Conservation (phyloP, 257 asterid species). For the Paraleonurus japonicus region DNA sequence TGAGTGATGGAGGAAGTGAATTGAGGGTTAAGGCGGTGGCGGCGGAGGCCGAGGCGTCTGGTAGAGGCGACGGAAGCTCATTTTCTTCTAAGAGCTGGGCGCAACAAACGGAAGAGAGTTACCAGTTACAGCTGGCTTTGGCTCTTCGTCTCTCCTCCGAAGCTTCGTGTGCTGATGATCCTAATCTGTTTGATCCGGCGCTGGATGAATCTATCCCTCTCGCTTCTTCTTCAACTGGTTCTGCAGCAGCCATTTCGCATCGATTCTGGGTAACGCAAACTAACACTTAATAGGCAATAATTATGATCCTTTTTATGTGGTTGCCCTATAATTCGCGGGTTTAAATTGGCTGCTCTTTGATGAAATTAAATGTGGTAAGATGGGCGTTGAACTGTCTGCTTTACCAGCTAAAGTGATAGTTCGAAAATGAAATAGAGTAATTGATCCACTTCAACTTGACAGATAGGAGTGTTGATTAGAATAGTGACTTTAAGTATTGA, state of each 20-base stretch:
- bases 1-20: conserved; percentile 47
- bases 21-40: conserved; percentile 44
- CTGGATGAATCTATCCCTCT: conserved; percentile 44
- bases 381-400: background rate
- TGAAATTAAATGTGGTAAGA: conserved; percentile 15
- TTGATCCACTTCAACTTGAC: conserved; percentile 1
- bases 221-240: conserved; percentile 39
- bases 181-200: conserved; percentile 66
- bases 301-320: background rate
- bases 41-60: conserved; percentile 39
- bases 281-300: background rate
- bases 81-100: conserved; percentile 84
- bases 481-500: background rate
- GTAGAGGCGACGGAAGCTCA: conserved; percentile 45
- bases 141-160: conserved; percentile 80
- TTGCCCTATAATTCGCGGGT: background rate
- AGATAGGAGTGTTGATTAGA: conserved; percentile 18
- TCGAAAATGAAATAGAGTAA: background rate
- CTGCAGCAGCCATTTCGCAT: conserved; percentile 69
- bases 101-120: conserved; percentile 93
- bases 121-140: conserved; percentile 79
- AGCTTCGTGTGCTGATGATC: conserved; percentile 76
- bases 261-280: conserved; percentile 72
- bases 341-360: background rate
- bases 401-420: conserved; percentile 16